Evolutionary conservation across 2,329 filamentous ascomycete species (phyloP), one percentile per base, ranked within the genome.

Genomic region (Cladophialophora exuberans): DNA sequence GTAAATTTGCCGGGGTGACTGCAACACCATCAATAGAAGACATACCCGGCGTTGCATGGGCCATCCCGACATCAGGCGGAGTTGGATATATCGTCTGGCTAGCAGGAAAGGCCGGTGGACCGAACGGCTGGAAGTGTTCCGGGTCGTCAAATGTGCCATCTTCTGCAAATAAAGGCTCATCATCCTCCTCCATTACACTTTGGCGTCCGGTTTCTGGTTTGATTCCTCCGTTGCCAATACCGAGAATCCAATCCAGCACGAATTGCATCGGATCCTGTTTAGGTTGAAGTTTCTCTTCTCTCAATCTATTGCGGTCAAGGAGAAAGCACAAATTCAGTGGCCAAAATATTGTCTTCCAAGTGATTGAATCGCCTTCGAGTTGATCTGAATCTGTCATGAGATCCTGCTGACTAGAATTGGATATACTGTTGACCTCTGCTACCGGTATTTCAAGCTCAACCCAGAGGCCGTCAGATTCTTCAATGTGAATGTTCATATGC

Each of bases 11-110:
- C 11, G 62, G 60, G 11, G 65, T 65, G 26, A 60, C 59, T 4
- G 58, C 59, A 35, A 70, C 68, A 5, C 60, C 58, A 36, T 74
- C 72, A 9, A 68, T 59, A 35, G 67, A 58, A 26, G 62, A 63
- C 4, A 65, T 18, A 18, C 65, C 64, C 33, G 67, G 69, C 6
- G 67, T 57, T 4, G 66, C 64, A 44, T 71, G 64, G 18, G 65
- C 65, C 10, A 69, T 63, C 53, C 73, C 66, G n/a, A 74, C 77
- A 56, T 80, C 79, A 47, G 79, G 78, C 4, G 79, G 79, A 6
- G 79, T 82, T 10, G 78, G 79, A 66, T 82, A 81, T 25, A 82
- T 76, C n/a, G 54, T 57, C 38, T 62, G 61, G 33, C 53, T 59
- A 10, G 44, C 30, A n/a, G 59, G 49, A 54, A 64, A 63, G 10